Conservation (phyloP, 148 eudicot species). For the Tetragonia tetragonoides region DNA sequence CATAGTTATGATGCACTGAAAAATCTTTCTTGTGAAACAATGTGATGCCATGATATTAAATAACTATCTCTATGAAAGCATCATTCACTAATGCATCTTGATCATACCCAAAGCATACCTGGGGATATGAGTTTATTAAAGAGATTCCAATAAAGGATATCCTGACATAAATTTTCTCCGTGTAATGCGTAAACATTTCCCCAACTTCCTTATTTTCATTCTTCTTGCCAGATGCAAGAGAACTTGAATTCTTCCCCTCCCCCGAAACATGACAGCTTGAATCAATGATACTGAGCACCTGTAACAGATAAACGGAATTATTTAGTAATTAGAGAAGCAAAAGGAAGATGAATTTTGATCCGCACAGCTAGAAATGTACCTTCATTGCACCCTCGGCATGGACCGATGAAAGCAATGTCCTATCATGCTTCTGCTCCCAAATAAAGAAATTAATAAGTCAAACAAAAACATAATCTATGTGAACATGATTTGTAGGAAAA, state of each 20-base stretch:
- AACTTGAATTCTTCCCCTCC: conserved; percentile 45
- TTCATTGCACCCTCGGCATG: conserved; percentile 95
- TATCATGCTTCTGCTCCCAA: conserved; percentile 65
- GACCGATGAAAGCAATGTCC: conserved; percentile 72
- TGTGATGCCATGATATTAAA: no score
- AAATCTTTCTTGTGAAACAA: no score
- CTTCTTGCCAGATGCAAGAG: conserved; percentile 41
- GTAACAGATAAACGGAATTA: conserved; percentile 17
- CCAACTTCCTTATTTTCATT: conserved; percentile 35
- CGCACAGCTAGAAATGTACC: conserved; percentile 38
- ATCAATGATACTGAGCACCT: conserved; percentile 92
- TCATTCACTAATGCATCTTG: neutral
- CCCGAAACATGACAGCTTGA: conserved; percentile 67
- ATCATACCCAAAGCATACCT: conserved; percentile 45
- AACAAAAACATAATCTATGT: neutral
- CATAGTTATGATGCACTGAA: no score
- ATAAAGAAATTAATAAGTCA: conserved; percentile 1
- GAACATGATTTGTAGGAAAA: neutral
- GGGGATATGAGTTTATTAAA: conserved; percentile 71
- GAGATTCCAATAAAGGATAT: conserved; percentile 86
- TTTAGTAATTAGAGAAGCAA: conserved; percentile 8
- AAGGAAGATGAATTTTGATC: neutral
- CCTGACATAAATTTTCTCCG: conserved; percentile 57
- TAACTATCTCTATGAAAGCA: no score
- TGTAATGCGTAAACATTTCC: conserved; percentile 44